Base-by-base conservation (phyloP, 2,329 filamentous ascomycete species). In the Elsinoe australis region DNA sequence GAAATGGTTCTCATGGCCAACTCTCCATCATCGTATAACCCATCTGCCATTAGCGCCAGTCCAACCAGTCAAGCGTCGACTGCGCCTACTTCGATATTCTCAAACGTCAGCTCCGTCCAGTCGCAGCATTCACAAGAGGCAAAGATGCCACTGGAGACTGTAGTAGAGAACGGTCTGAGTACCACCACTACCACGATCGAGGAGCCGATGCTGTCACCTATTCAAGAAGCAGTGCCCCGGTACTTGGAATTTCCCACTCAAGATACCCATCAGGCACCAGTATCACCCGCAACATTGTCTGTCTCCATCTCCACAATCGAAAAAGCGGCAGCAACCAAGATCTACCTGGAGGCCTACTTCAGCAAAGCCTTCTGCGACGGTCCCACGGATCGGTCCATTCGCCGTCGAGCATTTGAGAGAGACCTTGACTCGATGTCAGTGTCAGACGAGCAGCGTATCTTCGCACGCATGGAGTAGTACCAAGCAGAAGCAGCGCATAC, bases 271-370 rank as follows among this genome's bases (percentile, higher is more conserved):
- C n/a, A 15, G 9, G 2, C 21, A 29, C 12, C 5, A 6, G n/a
- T 14, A 5, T 35, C 21, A 32, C 7, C 26, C n/a, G 5, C 4
- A 9, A 50, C 51, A 2, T 19, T 56, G 24, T 33, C 54, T 22
- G 67, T 67, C n/a, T 69, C 69, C 1, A 53, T 73, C 17, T 53
- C 61, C 8, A 94, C 88, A 0, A 82, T 87, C 0, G 90, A 96
- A 66, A 80, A 77, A 52, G 78, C 82, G 2, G 80, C 87, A 0
- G 83, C 86, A 0, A 83, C 87, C 34, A 95, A 94, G 63, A 79
- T 94, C 15, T 94, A 80, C 57, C 74, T 96, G 7, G 92, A 96
- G 64, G 87, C 81, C 0, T 79, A 89, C 58, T 95, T 85, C 68
- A 83, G 89, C 56, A 71, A 79, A n/a, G 63, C 87, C 5, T 70